Base-by-base conservation (phyloP, 495 filamentous ascomycete genomes). In the Penicillium atrosanguineum region DNA sequence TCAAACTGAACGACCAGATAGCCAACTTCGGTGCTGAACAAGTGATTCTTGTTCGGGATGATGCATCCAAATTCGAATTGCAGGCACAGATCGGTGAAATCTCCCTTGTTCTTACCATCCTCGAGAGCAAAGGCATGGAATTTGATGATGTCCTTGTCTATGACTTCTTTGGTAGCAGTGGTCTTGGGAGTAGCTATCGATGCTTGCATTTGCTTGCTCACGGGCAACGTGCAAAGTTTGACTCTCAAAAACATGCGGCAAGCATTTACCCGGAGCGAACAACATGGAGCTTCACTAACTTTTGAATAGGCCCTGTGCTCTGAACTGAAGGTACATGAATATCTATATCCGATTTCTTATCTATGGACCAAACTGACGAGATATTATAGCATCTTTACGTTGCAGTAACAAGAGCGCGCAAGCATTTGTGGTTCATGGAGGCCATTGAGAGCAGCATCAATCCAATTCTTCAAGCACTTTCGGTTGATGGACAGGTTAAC, bases 51-150 rank as follows among this genome's bases (percentile, higher is more conserved):
- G 72, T 75, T 4, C 65, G 74, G 1, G 75, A 78, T 19, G 55
- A 66, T 16, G 36, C 44, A 12, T 41, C 58, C 2, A 75, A 75
- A 37, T 44, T 47, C 39, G 63, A 42, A 3, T 34, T 77, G 3
- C 62, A 70, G 23, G 39, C 29, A 1, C 18, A 64, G 20, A 56
- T 78, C n/a, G 63, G 62, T 7, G 53, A 64, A 15, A 52, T 60
- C n/a, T 64, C 70, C 0, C 46, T 78, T 7, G 60, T 76, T 19
- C 56, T 75, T 0, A 78, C 75, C 6, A 69, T 78, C 37, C 56
- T 73, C 1, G 57, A 78, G 49, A 71, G 69, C 29, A 78, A 78
- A 39, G 74, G 74, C 7, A 78, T 78, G 74, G 74, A 78, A 44
- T 78, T 78, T 46, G 72, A 78, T 5, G 74, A 73, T 44, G 71